Evolutionary conservation across 176 grass and related monocot species (phyloP).

Genomic region (Sorghum bicolor): DNA sequence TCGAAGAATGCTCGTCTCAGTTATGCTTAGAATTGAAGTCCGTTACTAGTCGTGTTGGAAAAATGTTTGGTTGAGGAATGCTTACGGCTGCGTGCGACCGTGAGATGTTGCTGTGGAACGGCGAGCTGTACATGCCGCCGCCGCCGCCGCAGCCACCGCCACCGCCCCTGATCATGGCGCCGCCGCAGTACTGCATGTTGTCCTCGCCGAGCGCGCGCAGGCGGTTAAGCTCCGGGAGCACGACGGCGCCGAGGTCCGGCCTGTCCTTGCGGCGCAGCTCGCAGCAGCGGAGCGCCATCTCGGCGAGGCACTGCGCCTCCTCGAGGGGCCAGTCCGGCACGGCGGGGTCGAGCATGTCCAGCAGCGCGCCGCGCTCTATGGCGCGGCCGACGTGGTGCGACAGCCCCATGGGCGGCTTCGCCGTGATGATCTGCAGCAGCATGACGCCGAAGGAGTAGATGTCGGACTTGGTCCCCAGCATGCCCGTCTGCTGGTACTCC

Average conservation of each 20-base stretch:
- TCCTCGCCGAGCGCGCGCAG: slow-evolving; percentile 40
- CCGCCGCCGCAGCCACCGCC: slow-evolving; percentile 15
- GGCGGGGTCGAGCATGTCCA: slow-evolving; percentile 50
- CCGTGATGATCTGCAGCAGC: slow-evolving; percentile 75
- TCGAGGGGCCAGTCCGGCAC: slow-evolving; percentile 63
- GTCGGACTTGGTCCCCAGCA: slow-evolving; percentile 73
- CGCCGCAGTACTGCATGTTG: slow-evolving; percentile 47
- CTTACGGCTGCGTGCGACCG: slow-evolving; percentile 29
- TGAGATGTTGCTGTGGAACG: slow-evolving; percentile 24
- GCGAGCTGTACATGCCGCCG: slow-evolving; percentile 39
- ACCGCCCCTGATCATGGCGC: slow-evolving; percentile 21
- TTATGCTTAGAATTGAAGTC: background rate
- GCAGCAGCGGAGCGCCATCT: slow-evolving; percentile 49
- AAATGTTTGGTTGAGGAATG: background rate
- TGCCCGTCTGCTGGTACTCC: slow-evolving; percentile 89
- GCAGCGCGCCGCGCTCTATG: slow-evolving; percentile 46
- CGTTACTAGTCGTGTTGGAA: background rate
- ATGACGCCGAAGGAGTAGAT: slow-evolving; percentile 69
- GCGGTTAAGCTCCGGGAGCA: slow-evolving; percentile 60
- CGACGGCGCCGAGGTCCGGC: slow-evolving; percentile 41
- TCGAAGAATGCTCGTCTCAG: too few relatives aligned
- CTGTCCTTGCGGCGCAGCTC: slow-evolving; percentile 56
- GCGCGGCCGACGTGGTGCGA: slow-evolving; percentile 50
- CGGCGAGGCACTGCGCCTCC: slow-evolving; percentile 59
- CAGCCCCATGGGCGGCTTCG: slow-evolving; percentile 68